A percentile compares a stretch with the other conserved stretches of the same genome.
Conservation (phyloP, 495 filamentous ascomycete species). For the Aspergillus indologenus region DNA sequence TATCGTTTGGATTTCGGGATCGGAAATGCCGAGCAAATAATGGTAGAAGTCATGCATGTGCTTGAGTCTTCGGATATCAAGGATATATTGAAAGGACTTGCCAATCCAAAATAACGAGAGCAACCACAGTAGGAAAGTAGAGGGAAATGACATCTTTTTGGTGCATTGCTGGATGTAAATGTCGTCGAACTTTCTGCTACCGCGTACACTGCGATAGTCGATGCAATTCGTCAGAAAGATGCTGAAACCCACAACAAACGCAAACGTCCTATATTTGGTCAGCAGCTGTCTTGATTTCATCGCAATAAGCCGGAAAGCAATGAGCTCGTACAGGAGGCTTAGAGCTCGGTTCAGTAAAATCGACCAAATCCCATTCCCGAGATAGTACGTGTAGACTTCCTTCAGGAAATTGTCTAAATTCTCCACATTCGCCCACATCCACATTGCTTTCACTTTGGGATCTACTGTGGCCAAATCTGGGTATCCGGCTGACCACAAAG, state of each 20-base stretch:
- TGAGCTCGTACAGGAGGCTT: conserved; percentile 64
- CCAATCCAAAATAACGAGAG: conserved; percentile 86
- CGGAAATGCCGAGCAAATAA: conserved; percentile 81
- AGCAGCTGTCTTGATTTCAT: conserved; percentile 10
- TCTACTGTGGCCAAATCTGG: conserved; percentile 51
- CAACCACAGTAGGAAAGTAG: conserved; percentile 79
- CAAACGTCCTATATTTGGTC: conserved; percentile 51
- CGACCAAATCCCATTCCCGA: conserved; percentile 83
- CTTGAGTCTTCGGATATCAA: conserved; percentile 71
- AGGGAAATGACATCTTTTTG: conserved; percentile 75
- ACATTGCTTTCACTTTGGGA: conserved; percentile 83
- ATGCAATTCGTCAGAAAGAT: conserved; percentile 87
- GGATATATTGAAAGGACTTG: conserved; percentile 68
- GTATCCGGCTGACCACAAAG: conserved; percentile 34
- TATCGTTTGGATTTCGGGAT: conserved; percentile 91
- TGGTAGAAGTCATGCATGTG: conserved; percentile 86
- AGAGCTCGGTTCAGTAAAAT: conserved; percentile 70
- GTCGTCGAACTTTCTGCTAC: conserved; percentile 70
- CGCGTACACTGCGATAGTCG: conserved; percentile 71
- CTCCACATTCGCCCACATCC: conserved; percentile 90
- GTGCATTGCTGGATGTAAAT: conserved; percentile 82
- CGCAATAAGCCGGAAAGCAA: background rate
- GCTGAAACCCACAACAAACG: conserved; percentile 79
- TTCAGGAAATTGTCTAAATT: conserved; percentile 89
- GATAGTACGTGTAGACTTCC: conserved; percentile 89